Conservation (phyloP, 2,329 filamentous ascomycete genomes). For the Trichoderma polysporum region DNA sequence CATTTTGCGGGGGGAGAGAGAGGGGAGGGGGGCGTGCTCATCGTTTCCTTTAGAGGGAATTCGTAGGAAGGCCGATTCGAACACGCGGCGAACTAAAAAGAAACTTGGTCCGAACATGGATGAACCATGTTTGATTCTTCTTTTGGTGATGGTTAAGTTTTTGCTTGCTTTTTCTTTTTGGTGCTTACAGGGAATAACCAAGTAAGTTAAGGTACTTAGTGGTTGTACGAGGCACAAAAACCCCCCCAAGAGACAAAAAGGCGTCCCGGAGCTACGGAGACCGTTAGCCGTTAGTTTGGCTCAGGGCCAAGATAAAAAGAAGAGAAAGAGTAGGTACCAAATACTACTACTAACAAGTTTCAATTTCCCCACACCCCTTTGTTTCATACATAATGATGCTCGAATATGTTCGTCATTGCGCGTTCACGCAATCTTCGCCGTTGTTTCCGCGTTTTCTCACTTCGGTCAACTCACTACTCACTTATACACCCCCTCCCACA, state of each 20-base stretch:
- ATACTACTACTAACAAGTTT: not conserved
- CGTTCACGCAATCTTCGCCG: not conserved
- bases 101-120: not conserved
- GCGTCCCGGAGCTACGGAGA: not conserved
- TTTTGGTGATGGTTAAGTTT: no score
- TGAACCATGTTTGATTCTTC: not conserved
- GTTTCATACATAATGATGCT: not conserved
- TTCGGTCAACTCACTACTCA: not conserved
- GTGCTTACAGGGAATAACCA: not conserved
- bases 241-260: no score
- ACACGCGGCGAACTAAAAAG: not conserved
- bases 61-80: not conserved
- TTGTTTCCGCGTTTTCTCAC: not conserved
- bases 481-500: not conserved
- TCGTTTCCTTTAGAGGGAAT: slow-evolving; percentile 5
- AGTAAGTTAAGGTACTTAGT: no score
- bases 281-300: not conserved
- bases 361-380: not conserved
- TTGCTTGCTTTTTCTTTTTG: not conserved
- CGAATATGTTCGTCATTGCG: not conserved
- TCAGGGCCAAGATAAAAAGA: not conserved
- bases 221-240: no score
- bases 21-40: not conserved
- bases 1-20: not conserved
- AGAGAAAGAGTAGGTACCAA: not conserved